These are phyloP conservation scores for Tetragonia tetragonoides DNA, from an alignment of 148 eudicot genomes.

Conservation along the genomic window DNA sequence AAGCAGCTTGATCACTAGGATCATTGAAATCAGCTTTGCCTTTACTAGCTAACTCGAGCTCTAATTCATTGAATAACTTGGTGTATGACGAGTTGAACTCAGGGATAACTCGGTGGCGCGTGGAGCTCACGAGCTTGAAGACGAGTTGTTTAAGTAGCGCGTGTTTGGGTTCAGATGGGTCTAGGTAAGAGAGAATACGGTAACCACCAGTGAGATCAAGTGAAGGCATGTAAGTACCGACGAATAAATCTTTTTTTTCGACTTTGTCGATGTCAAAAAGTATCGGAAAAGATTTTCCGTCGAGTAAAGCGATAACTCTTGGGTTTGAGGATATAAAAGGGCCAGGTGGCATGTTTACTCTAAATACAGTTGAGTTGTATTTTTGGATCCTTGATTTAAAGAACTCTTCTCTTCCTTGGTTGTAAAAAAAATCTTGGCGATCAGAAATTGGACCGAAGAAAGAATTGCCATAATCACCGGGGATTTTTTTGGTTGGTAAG, in stretches of 20 bases:
- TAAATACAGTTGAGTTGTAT: conserved; percentile 67
- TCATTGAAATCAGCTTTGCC: conserved; percentile 59
- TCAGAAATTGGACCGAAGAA: conserved; percentile 63
- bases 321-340: conserved; percentile 58
- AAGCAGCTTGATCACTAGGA: conserved; percentile 64
- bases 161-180: conserved; percentile 84
- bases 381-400: conserved; percentile 74
- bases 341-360: conserved; percentile 93
- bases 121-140: conserved; percentile 40
- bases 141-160: conserved; percentile 60
- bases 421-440: conserved; percentile 71
- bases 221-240: conserved; percentile 84
- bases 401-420: conserved; percentile 75
- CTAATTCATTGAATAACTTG: conserved; percentile 51
- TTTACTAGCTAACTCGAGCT: conserved; percentile 39
- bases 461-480: conserved; percentile 75
- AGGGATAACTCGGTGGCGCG: conserved; percentile 60
- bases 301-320: conserved; percentile 70
- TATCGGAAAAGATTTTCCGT: conserved; percentile 62
- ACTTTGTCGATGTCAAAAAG: conserved; percentile 74
- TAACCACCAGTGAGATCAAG: conserved; percentile 86
- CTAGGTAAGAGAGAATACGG: conserved; percentile 68
- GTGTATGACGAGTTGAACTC: conserved; percentile 52
- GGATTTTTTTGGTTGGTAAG: conserved; percentile 51
- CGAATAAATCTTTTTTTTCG: conserved; percentile 71